phyloP scores from a whole-genome alignment of 768 basidiomycete genomes.

The Mycena chlorophos region DNA sequence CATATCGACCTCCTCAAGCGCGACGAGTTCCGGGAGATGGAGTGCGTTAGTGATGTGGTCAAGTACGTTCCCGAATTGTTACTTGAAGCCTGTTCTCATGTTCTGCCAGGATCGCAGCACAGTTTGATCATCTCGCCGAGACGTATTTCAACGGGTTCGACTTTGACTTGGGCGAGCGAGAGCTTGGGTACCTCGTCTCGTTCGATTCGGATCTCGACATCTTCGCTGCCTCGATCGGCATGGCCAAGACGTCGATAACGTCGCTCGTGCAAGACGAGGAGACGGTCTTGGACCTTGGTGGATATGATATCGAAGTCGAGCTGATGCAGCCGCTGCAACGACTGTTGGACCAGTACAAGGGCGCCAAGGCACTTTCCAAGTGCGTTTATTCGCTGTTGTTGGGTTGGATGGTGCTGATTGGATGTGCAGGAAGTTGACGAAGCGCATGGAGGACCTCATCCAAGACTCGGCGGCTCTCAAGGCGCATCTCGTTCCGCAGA shows the following conservation, averaged over 20 bases:
- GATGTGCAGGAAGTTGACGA: constrained; percentile 75
- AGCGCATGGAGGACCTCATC: constrained; percentile 79
- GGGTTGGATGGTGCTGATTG: neutral
- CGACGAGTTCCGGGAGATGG: constrained; percentile 91
- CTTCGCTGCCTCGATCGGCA: constrained; percentile 87
- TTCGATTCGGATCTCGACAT: constrained; percentile 93
- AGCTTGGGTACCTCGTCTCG: constrained; percentile 76
- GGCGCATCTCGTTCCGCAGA: constrained; percentile 66
- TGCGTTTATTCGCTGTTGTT: constrained; percentile 35
- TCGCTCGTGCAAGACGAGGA: constrained; percentile 78
- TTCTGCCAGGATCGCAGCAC: constrained; percentile 75
- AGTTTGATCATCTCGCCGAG: constrained; percentile 90
- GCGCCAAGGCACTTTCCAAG: constrained; percentile 79
- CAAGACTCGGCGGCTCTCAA: constrained; percentile 72
- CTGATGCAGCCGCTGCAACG: constrained; percentile 82
- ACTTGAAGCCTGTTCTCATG: neutral
- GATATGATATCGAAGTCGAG: constrained; percentile 69
- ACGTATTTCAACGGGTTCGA: constrained; percentile 82
- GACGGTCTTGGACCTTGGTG: constrained; percentile 68
- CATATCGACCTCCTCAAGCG: constrained; percentile 82
- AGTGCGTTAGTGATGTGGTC: constrained; percentile 86
- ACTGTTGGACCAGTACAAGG: constrained; percentile 79
- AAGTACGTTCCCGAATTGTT: constrained; percentile 58
- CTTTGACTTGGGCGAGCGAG: constrained; percentile 87
- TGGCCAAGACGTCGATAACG: constrained; percentile 85